Base-by-base conservation (phyloP, 306 rosid species). In the Rubus parviflorus region DNA sequence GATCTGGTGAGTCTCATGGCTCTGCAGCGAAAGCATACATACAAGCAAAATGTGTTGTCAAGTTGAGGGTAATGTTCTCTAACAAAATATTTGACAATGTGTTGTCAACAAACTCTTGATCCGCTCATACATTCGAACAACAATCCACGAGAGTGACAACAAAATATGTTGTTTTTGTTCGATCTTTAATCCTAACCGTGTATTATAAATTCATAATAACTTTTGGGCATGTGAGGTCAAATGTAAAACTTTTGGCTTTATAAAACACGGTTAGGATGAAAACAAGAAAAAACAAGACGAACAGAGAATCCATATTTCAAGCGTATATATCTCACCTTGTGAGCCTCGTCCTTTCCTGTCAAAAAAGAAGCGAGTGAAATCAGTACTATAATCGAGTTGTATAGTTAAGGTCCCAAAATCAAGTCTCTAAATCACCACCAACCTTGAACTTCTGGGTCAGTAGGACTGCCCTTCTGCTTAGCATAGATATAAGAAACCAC, bases 401-500 rank as follows among this genome's bases (percentile, higher is more conserved):
- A 52, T 52, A 17, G 20, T 56, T 3, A 57, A 22, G 10, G 37
- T n/a, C 30, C 22, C 3, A 3, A 22, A 7, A 3, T 22, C 37
- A 57, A 57, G 63, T 57, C 11, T 57, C 22, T 16, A 48, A n/a
- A 66, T 19, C 4, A n/a, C 30, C 8, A 17, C 72, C 11, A 46
- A 75, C 79, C 79, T 86, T 75, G 86, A 81, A 54, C 51, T 49
- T 86, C 89, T 40, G 65, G 45, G 76, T 86, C 93, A 64, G 14
- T 56, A 56, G 62, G 8, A 56, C 53, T 74, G 54, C 68, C 35
- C 42, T 85, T 82, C 62, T 73, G 52, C 77, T 84, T 88, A 4
- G 17, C 48, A 82, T 81, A 81, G 70, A 89, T 58, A 5, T 83
- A 80, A 0, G 94, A 73, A 72, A 90, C 86, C 0, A 86, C 61